A percentile compares a stretch with the other conserved stretches of the same genome.
phyloP scores from a whole-genome alignment of 108 stramenopile genomes.

The Nitzschia putrida region DNA sequence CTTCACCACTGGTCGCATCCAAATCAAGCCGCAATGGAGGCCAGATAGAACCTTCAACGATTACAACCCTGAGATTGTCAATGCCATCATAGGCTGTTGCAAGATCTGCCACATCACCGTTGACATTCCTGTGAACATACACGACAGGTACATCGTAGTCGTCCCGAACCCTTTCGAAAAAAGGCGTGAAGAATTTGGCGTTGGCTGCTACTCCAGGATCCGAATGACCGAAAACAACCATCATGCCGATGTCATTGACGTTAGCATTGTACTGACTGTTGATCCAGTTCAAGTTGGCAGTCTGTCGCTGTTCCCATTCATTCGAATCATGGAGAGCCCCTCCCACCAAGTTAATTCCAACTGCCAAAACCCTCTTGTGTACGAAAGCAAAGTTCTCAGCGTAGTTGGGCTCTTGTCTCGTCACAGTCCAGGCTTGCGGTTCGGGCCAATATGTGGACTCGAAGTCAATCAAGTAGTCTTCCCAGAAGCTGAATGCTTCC shows the following conservation, averaged over 20 bases:
- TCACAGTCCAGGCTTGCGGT: slow-evolving; percentile 16
- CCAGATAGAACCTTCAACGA: slow-evolving; percentile 43
- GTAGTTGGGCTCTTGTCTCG: slow-evolving; percentile 23
- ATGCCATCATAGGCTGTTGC: slow-evolving; percentile 25
- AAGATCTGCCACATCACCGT: slow-evolving; percentile 17
- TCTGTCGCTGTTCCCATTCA: slow-evolving; percentile 40
- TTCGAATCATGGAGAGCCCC: slow-evolving; percentile 33
- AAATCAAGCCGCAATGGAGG: slow-evolving; percentile 48
- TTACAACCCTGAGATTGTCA: slow-evolving; percentile 27
- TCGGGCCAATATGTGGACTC: slow-evolving; percentile 41
- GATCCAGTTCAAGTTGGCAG: slow-evolving; percentile 46
- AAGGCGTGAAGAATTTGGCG: slow-evolving; percentile 28
- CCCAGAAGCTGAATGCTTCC: slow-evolving; percentile 39
- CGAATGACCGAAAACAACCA: slow-evolving; percentile 48
- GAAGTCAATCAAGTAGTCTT: slow-evolving; percentile 33
- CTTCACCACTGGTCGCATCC: slow-evolving; percentile 15
- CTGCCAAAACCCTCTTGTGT: slow-evolving; percentile 43
- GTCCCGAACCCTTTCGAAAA: slow-evolving; percentile 25
- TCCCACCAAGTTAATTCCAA: slow-evolving; percentile 66
- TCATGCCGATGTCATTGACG: slow-evolving; percentile 5
- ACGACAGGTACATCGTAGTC: slow-evolving; percentile 24
- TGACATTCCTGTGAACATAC: slow-evolving; percentile 42
- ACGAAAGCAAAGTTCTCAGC: slow-evolving; percentile 64
- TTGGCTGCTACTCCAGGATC: slow-evolving; percentile 37
- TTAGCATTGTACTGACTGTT: slow-evolving; percentile 10